phyloP scores from a whole-genome alignment of 345 rosid genomes.

The Clarkia xantiana region DNA sequence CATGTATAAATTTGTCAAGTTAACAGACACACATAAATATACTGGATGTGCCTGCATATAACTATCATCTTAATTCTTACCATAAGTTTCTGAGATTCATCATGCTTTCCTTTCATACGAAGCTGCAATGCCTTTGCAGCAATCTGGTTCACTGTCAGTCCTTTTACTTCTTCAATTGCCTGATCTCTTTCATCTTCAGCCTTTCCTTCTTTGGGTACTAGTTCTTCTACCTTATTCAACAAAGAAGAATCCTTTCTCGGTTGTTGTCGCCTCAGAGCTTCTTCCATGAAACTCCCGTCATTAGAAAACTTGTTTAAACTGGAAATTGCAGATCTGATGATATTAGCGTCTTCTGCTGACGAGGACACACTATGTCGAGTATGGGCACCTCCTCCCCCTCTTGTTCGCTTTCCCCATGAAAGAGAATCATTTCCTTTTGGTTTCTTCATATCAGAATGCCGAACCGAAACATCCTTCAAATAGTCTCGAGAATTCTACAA shows the following conservation, averaged over 20 bases:
- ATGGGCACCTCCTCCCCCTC: background rate
- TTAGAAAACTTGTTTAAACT: constrained; percentile 53
- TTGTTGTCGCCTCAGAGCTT: constrained; percentile 26
- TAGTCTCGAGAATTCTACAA: constrained; percentile 35
- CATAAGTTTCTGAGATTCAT: constrained; percentile 72
- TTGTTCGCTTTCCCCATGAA: constrained; percentile 61
- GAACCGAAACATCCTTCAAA: constrained; percentile 45
- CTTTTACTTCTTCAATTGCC: constrained; percentile 15
- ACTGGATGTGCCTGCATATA: too few relatives aligned
- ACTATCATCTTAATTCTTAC: constrained; percentile 20
- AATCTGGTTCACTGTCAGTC: constrained; percentile 54
- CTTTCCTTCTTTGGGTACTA: constrained; percentile 10
- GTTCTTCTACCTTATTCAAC: constrained; percentile 13
- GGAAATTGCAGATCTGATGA: constrained; percentile 44
- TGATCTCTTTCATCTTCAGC: constrained; percentile 11
- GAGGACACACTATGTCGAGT: constrained; percentile 11
- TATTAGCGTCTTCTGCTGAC: constrained; percentile 30
- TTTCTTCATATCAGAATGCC: constrained; percentile 46
- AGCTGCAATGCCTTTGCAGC: constrained; percentile 89
- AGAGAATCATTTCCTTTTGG: constrained; percentile 54
- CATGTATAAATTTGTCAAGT: background rate
- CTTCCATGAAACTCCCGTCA: constrained; percentile 71
- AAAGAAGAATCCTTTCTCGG: constrained; percentile 20
- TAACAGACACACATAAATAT: too few relatives aligned
- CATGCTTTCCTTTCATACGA: constrained; percentile 75